Percentiles rank a stretch among this genome's conserved stretches.
Conservation (phyloP, 192 early-diverging fungal genomes). For the Gonapodya sp. region DNA sequence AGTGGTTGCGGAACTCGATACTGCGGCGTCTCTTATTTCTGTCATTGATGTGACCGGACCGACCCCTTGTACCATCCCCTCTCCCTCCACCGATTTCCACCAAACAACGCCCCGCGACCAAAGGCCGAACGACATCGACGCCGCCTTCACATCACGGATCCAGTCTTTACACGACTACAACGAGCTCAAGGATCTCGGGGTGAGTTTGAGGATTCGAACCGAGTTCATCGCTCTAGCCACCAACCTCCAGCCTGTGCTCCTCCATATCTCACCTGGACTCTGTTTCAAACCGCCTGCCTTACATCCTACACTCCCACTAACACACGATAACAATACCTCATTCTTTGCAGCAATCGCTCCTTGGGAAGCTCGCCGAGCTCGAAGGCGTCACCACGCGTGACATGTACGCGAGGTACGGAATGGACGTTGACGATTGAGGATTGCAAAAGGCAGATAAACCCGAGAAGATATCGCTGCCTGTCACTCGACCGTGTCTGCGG, state of each 20-base stretch:
- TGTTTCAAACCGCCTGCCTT: no score
- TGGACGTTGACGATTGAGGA: constrained; percentile 6
- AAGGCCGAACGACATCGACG: not conserved
- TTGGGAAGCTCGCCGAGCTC: not conserved
- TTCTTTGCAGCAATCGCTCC: not conserved
- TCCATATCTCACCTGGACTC: no score
- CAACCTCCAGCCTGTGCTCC: not conserved
- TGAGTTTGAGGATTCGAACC: not conserved
- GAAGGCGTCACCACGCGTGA: not conserved
- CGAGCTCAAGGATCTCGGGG: not conserved
- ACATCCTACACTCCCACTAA: no score
- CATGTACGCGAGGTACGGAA: constrained; percentile 5
- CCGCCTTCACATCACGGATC: not conserved
- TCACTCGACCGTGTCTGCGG: no score
- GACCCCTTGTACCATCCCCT: not conserved
- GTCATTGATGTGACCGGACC: not conserved
- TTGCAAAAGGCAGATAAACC: no score
- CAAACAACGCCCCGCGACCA: not conserved
- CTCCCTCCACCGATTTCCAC: no score
- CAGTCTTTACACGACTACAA: not conserved
- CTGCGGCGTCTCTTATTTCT: no score
- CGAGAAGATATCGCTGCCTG: no score
- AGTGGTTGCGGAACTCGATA: no score
- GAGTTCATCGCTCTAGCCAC: not conserved
- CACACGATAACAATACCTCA: no score